Evolutionary conservation across 306 rosid genomes (phyloP).

Genomic region (Medicago arabica): DNA sequence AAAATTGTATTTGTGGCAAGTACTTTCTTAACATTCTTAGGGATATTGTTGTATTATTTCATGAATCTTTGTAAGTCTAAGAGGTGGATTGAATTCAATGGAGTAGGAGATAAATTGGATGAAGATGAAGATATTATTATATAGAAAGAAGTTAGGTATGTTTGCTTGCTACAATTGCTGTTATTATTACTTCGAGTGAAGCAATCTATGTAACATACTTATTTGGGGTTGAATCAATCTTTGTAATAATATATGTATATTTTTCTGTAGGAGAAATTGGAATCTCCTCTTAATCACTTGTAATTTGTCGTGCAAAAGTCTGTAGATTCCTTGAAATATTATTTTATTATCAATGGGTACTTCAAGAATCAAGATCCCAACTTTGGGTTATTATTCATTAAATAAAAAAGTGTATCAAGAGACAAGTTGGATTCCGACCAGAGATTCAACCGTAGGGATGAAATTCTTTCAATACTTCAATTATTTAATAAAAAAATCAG

Average conservation of each 20-base stretch:
- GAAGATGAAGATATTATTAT: slow-evolving; percentile 15
- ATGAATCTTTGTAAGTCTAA: slow-evolving; percentile 51
- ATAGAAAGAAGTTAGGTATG: slow-evolving; percentile 27
- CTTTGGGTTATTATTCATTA: neutral
- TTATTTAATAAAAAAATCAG: neutral
- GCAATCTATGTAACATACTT: neutral
- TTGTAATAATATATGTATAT: slow-evolving; percentile 33
- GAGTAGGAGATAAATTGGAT: slow-evolving; percentile 31
- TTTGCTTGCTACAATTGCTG: neutral
- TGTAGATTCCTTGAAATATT: slow-evolving; percentile 2
- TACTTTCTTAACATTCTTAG: slow-evolving; percentile 47
- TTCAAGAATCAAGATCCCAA: neutral
- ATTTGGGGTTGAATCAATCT: slow-evolving; percentile 45
- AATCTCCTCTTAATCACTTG: slow-evolving; percentile 25
- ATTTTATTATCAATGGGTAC: slow-evolving; percentile 4
- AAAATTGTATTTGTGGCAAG: slow-evolving; percentile 53
- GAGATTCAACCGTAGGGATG: neutral
- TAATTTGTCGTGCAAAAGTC: neutral
- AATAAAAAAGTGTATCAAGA: neutral
- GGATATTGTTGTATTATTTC: slow-evolving; percentile 45
- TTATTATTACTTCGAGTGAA: neutral
- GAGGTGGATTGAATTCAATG: slow-evolving; percentile 46
- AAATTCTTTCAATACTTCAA: neutral
- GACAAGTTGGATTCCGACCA: neutral
- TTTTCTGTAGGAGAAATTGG: slow-evolving; percentile 20